Conservation (phyloP, 139 green algal genomes). For the Chlorella sp. region DNA sequence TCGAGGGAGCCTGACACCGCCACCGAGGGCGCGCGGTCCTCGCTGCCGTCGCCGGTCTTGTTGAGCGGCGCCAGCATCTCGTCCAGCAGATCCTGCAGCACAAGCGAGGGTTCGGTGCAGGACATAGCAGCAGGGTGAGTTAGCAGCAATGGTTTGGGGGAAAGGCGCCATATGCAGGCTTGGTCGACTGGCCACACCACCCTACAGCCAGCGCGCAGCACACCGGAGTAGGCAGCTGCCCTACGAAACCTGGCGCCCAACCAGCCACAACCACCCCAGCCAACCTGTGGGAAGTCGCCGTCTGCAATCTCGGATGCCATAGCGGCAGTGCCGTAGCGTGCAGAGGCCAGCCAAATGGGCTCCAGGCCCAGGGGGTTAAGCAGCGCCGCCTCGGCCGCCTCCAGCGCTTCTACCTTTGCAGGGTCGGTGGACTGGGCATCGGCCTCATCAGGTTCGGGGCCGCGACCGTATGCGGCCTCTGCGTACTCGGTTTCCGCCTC, state of each 20-base stretch:
- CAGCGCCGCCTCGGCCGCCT: neutral
- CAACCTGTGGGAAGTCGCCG: neutral
- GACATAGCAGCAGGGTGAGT: too few species aligned
- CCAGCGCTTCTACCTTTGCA: neutral
- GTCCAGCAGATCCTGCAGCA: neutral
- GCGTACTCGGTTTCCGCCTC: neutral
- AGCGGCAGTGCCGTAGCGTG: neutral
- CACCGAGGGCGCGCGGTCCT: neutral
- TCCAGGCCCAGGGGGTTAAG: conserved; percentile 20
- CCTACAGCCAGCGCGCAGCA: too few species aligned
- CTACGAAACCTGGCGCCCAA: too few species aligned
- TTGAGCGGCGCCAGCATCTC: neutral
- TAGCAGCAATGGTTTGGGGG: too few species aligned
- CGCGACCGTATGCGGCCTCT: neutral
- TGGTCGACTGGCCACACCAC: too few species aligned
- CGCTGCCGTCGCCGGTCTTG: neutral
- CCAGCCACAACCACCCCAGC: too few species aligned
- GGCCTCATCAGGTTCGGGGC: neutral
- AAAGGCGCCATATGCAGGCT: too few species aligned
- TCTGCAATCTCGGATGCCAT: conserved; percentile 8
- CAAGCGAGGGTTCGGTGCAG: too few species aligned
- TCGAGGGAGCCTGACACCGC: conserved; percentile 5
- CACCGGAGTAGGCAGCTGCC: too few species aligned
- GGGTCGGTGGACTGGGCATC: neutral
- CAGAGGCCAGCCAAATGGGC: conserved; percentile 1